phyloP scores from a whole-genome alignment of 108 stramenopile species.

The Craspedostauros australis region DNA sequence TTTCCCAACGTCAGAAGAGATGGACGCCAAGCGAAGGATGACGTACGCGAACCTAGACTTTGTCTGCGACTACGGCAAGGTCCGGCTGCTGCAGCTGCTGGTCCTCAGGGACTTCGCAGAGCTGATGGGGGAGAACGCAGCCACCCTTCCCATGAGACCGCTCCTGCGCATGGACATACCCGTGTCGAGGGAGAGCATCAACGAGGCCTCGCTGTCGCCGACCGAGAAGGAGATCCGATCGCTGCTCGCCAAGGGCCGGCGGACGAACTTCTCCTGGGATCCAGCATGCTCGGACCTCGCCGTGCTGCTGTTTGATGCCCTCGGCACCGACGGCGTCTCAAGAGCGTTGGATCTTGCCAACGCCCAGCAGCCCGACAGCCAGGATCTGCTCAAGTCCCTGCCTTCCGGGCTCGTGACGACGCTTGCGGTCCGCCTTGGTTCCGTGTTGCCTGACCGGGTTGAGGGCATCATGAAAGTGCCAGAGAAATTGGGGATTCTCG shows the following conservation, averaged over 20 bases:
- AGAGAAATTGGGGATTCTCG: slow-evolving; percentile 19
- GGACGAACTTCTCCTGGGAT: slow-evolving; percentile 22
- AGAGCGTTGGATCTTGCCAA: slow-evolving; percentile 20
- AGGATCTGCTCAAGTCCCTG: slow-evolving; percentile 18
- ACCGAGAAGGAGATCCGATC: slow-evolving; percentile 8
- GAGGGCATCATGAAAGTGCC: slow-evolving; percentile 7
- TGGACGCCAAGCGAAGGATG: slow-evolving; percentile 12
- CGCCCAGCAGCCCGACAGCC: slow-evolving; percentile 12
- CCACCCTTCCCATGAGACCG: slow-evolving; percentile 12
- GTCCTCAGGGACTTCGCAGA: slow-evolving; percentile 16
- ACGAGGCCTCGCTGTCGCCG: background rate
- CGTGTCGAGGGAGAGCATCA: background rate
- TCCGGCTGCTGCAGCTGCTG: slow-evolving; percentile 26
- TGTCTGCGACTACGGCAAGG: slow-evolving; percentile 18
- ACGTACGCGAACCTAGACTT: slow-evolving; percentile 20
- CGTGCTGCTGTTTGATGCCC: slow-evolving; percentile 15
- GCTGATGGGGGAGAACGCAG: slow-evolving; percentile 20
- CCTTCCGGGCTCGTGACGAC: slow-evolving; percentile 12
- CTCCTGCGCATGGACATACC: slow-evolving; percentile 15
- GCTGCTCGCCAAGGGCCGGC: slow-evolving; percentile 11
- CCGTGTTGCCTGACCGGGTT: slow-evolving; percentile 14
- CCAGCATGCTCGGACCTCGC: slow-evolving; percentile 18
- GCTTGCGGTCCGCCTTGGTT: slow-evolving; percentile 7
- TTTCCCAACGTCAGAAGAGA: slow-evolving; percentile 14
- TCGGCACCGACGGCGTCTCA: slow-evolving; percentile 20